Conservation (phyloP, 345 rosid species). For the Salix arbutifolia region DNA sequence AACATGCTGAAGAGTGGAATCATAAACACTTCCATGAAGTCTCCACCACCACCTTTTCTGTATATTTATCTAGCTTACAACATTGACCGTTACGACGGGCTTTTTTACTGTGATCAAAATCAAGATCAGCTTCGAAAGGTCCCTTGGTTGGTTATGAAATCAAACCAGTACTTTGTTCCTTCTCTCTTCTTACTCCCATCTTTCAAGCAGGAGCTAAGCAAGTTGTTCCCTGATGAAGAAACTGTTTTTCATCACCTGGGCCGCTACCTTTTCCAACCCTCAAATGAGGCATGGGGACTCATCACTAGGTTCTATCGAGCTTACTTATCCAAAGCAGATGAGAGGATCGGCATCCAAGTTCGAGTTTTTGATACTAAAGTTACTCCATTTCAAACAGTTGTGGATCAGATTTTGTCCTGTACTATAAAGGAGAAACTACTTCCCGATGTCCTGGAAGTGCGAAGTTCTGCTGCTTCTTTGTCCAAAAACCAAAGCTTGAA, state of each 20-base stretch:
- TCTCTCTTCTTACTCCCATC: slow-evolving; percentile 8
- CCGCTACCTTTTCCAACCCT: slow-evolving; percentile 13
- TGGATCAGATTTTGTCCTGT: slow-evolving; percentile 14
- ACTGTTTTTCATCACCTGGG: slow-evolving; percentile 10
- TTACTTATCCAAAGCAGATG: slow-evolving; percentile 12
- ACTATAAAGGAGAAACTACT: slow-evolving; percentile 6
- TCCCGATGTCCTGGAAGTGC: neutral
- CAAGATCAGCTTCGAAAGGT: slow-evolving; percentile 5
- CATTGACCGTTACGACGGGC: neutral
- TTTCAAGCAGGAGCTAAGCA: slow-evolving; percentile 2
- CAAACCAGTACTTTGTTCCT: slow-evolving; percentile 19
- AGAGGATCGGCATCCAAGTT: slow-evolving; percentile 20
- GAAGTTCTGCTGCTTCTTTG: neutral
- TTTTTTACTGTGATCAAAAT: slow-evolving; percentile 10
- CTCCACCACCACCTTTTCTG: neutral
- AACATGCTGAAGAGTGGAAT: neutral
- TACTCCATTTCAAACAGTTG: neutral
- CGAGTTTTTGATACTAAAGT: slow-evolving; percentile 4
- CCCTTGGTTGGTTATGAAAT: slow-evolving; percentile 15
- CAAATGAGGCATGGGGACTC: slow-evolving; percentile 20
- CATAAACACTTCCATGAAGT: neutral
- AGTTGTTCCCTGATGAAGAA: slow-evolving; percentile 15
- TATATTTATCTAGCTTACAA: slow-evolving; percentile 1
- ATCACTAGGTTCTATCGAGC: slow-evolving; percentile 19
- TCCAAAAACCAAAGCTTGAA: neutral